phyloP scores from a whole-genome alignment of 2,329 filamentous ascomycete species.

The Fusarium continuum region DNA sequence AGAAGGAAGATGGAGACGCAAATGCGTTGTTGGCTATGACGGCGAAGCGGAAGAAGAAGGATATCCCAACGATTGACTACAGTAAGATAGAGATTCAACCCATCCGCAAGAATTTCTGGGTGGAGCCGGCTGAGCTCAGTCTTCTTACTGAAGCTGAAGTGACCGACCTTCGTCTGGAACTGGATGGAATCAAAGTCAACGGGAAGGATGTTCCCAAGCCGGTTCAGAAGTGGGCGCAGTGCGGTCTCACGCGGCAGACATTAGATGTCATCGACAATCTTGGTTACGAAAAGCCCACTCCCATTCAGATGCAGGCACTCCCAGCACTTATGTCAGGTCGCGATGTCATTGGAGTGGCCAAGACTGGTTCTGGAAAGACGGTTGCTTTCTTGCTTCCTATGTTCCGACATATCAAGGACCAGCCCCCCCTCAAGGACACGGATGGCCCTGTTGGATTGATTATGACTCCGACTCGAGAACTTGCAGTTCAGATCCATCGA shows the following conservation, averaged over 20 bases:
- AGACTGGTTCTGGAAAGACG: constrained; percentile 97
- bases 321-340: constrained; percentile 95
- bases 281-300: constrained; percentile 87
- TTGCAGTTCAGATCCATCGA: constrained; percentile 91
- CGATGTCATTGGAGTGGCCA: constrained; percentile 95
- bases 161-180: constrained; percentile 80
- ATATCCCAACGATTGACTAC: constrained; percentile 89
- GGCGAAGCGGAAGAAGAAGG: constrained; percentile 87
- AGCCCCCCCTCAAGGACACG: constrained; percentile 79
- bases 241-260: constrained; percentile 86
- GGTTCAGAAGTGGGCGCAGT: constrained; percentile 96
- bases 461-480: constrained; percentile 92
- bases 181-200: constrained; percentile 94
- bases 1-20: constrained; percentile 58
- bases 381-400: constrained; percentile 95
- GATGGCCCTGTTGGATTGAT: constrained; percentile 91
- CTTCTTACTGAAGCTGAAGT: constrained; percentile 88
- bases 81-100: constrained; percentile 84
- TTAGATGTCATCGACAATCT: constrained; percentile 84
- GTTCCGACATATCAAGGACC: constrained; percentile 98
- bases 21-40: constrained; percentile 63
- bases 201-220: constrained; percentile 91
- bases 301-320: constrained; percentile 94
- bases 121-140: constrained; percentile 84
- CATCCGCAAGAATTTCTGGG: constrained; percentile 95